These are phyloP conservation scores for Lolium perenne DNA, from an alignment of 176 grass and related monocot genomes.

Conservation along the genomic window DNA sequence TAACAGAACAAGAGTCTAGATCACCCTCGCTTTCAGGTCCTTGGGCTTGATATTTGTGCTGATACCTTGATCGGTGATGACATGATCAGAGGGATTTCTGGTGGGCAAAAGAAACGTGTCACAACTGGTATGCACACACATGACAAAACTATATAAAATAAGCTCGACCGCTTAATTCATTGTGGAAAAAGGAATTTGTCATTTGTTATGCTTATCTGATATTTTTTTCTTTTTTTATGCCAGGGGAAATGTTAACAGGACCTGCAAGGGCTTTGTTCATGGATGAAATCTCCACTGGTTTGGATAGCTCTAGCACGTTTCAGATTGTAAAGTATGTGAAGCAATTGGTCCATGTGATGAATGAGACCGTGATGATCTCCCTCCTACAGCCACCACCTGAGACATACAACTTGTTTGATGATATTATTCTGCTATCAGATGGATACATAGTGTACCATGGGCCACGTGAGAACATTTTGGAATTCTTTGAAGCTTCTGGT, in stretches of 20 bases:
- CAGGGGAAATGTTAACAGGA: conserved; percentile 75
- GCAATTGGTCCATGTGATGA: conserved; percentile 70
- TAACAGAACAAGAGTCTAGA: conserved; percentile 10
- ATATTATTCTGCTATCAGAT: no score
- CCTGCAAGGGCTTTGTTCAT: conserved; percentile 77
- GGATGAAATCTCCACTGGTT: conserved; percentile 83
- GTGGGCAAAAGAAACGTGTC: conserved; percentile 73
- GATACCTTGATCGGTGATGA: conserved; percentile 68
- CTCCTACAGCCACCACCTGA: background rate
- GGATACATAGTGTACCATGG: no score
- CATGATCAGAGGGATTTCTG: conserved; percentile 84
- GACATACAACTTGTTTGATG: no score
- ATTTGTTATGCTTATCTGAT: background rate
- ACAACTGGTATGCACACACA: conserved; percentile 60
- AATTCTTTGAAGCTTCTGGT: no score
- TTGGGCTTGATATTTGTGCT: conserved; percentile 73
- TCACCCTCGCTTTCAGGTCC: conserved; percentile 38
- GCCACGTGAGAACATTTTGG: no score
- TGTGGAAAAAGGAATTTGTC: background rate
- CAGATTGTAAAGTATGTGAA: conserved; percentile 69
- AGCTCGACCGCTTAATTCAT: background rate
- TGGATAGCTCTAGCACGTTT: conserved; percentile 79
- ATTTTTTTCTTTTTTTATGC: background rate
- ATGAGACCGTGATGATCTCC: conserved; percentile 67
- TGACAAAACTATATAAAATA: background rate